Evolutionary conservation across 1,284 basidiomycete genomes (phyloP), one percentile per base, ranked within the genome.

Genomic region (Boletus albobrunnescens): DNA sequence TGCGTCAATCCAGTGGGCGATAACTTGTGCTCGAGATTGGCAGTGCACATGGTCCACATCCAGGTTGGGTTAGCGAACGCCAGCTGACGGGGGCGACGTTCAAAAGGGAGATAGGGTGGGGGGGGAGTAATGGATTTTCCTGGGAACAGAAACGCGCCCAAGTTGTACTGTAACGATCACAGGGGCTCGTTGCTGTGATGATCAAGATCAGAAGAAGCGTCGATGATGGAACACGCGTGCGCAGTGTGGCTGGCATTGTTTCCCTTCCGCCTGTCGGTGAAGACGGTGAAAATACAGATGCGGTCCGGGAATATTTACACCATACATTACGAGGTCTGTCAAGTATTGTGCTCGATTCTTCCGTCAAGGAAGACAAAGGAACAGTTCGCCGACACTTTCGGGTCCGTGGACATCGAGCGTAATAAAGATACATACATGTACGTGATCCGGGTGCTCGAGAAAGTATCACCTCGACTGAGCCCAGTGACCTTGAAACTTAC

Each of bases 381-480:
- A 26, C n/a, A n/a, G n/a, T n/a, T n/a, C n/a, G 8, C 44, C 30
- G 23, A 33, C 19, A n/a, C 30, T 24, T 12, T 11, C 42, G 42
- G 43, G 11, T 47, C 19, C 22, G 23, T 47, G 37, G 31, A 37
- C 14, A 31, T 39, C 31, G 16, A 31, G 20, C 13, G 8, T 13
- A 55, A 55, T 20, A 5, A 33, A 13, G 19, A 20, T 47, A 23
- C 47, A 37, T 23, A 10, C 20, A 11, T n/a, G n/a, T n/a, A n/a
- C n/a, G n/a, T n/a, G n/a, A 30, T 17, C 20, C 31, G 17, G 19
- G n/a, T 7, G 8, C 20, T 31, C 27, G 46, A 26, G 35, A 44
- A 41, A 41, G 27, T 19, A 37, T n/a, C 42, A 44, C 28, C 57
- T 59, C 61, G 24, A 43, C 30, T 62, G 57, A 60, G 55, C n/a